These are phyloP conservation scores for Penicillium brevicompactum DNA, from an alignment of 2,329 filamentous ascomycete genomes.

Conservation along the genomic window DNA sequence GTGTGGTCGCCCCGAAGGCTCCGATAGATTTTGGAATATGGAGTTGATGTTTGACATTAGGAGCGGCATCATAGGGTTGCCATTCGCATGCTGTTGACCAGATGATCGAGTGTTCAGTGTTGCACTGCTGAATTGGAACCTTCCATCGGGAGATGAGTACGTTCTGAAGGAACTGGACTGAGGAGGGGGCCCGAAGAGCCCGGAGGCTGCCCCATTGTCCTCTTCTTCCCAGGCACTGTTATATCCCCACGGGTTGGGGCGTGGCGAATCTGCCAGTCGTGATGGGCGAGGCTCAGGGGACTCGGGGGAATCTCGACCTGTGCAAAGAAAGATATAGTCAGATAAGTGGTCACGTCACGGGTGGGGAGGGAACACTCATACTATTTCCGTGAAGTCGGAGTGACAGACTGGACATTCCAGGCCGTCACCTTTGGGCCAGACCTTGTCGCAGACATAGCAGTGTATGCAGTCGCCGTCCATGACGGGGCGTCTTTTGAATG, in stretches of 20 bases:
- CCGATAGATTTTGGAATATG: conserved; percentile 48
- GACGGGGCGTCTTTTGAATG: not conserved
- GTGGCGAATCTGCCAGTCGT: conserved; percentile 18
- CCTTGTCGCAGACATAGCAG: conserved; percentile 78
- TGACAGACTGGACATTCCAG: conserved; percentile 76
- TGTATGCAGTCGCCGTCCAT: conserved; percentile 69
- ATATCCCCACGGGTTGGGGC: conserved; percentile 39
- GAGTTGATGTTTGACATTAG: conserved; percentile 43
- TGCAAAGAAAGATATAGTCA: conserved; percentile 1
- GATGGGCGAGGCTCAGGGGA: conserved; percentile 29
- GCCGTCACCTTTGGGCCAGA: conserved; percentile 75
- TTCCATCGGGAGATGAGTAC: conserved; percentile 50
- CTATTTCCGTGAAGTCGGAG: conserved; percentile 82
- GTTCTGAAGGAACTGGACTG: conserved; percentile 37
- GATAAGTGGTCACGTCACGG: not conserved
- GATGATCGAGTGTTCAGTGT: conserved; percentile 28
- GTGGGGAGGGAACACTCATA: conserved; percentile 49
- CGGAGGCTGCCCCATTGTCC: conserved; percentile 35
- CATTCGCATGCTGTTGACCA: conserved; percentile 18
- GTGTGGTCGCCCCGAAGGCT: not conserved
- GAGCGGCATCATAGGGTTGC: conserved; percentile 29
- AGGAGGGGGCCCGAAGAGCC: conserved; percentile 14
- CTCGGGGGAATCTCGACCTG: conserved; percentile 37
- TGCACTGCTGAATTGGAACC: conserved; percentile 43
- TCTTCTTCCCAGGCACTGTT: conserved; percentile 52